Evolutionary conservation across 2,329 filamentous ascomycete genomes (phyloP).

Genomic region (Fusarium begoniae): DNA sequence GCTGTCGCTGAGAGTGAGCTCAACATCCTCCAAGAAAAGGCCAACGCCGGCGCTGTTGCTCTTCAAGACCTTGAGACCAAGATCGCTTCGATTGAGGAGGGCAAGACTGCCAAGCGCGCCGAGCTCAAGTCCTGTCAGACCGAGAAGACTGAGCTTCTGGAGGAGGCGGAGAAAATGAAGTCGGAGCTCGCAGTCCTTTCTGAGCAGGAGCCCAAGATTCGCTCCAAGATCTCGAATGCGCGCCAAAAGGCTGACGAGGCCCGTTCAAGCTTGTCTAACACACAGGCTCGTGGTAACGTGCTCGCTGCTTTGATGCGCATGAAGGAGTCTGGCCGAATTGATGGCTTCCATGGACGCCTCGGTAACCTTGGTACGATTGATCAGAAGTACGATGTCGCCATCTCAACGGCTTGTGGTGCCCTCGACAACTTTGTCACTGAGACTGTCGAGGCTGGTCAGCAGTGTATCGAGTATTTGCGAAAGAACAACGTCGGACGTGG

Average conservation of each 20-base stretch:
- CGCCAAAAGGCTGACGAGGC: constrained; percentile 97
- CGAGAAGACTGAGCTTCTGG: constrained; percentile 76
- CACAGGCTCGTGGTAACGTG: constrained; percentile 92
- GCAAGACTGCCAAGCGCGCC: constrained; percentile 73
- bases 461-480: constrained; percentile 96
- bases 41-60: constrained; percentile 85
- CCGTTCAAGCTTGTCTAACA: constrained; percentile 86
- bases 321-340: constrained; percentile 94
- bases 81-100: constrained; percentile 76
- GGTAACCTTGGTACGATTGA: constrained; percentile 96
- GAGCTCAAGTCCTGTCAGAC: constrained; percentile 81
- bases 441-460: constrained; percentile 93
- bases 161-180: constrained; percentile 77
- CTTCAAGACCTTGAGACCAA: constrained; percentile 86
- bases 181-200: constrained; percentile 77
- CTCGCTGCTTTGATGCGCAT: constrained; percentile 91
- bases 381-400: constrained; percentile 94
- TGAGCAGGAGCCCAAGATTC: constrained; percentile 82
- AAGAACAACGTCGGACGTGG: constrained; percentile 97
- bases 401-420: constrained; percentile 91
- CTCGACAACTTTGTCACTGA: constrained; percentile 98
- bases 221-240: constrained; percentile 85
- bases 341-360: constrained; percentile 94
- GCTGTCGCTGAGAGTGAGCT: constrained; percentile 95
- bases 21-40: constrained; percentile 88